Conservation (phyloP, 805 yeast species). For the Candida maris region DNA sequence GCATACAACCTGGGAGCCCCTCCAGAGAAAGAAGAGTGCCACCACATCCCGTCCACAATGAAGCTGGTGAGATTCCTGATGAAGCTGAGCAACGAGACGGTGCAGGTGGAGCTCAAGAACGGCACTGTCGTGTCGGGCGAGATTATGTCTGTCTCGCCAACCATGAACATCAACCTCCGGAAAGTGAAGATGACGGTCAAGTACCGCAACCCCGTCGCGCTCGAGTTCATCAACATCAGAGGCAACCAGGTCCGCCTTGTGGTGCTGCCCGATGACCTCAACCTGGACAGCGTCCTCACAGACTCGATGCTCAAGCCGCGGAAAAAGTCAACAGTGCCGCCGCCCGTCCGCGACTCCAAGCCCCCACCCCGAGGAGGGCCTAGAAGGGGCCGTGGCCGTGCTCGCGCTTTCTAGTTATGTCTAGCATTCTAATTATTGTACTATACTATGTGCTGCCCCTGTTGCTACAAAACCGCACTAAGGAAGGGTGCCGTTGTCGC, state of each 20-base stretch:
- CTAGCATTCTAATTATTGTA: neutral
- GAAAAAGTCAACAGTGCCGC: conserved; percentile 44
- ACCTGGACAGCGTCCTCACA: conserved; percentile 59
- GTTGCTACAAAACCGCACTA: neutral
- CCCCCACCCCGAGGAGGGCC: conserved; percentile 25
- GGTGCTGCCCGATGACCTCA: conserved; percentile 79
- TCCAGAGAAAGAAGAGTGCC: too few species aligned
- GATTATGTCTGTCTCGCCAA: conserved; percentile 77
- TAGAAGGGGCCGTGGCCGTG: conserved; percentile 29
- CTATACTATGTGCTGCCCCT: neutral
- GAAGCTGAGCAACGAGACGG: conserved; percentile 81
- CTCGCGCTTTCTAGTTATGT: conserved; percentile 27
- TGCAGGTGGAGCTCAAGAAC: conserved; percentile 86
- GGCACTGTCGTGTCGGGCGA: conserved; percentile 87
- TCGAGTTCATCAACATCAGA: conserved; percentile 79
- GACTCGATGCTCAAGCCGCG: conserved; percentile 43
- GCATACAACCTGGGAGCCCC: too few species aligned
- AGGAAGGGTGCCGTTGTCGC: neutral
- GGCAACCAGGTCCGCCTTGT: conserved; percentile 87
- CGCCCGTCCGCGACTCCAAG: conserved; percentile 20
- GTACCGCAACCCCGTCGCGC: conserved; percentile 61
- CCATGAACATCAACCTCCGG: conserved; percentile 82
- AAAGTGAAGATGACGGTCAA: conserved; percentile 76
- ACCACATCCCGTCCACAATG: conserved; percentile 33
- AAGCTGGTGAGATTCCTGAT: conserved; percentile 73